phyloP scores from a whole-genome alignment of 163 green algal genomes.

The Botryococcus braunii region DNA sequence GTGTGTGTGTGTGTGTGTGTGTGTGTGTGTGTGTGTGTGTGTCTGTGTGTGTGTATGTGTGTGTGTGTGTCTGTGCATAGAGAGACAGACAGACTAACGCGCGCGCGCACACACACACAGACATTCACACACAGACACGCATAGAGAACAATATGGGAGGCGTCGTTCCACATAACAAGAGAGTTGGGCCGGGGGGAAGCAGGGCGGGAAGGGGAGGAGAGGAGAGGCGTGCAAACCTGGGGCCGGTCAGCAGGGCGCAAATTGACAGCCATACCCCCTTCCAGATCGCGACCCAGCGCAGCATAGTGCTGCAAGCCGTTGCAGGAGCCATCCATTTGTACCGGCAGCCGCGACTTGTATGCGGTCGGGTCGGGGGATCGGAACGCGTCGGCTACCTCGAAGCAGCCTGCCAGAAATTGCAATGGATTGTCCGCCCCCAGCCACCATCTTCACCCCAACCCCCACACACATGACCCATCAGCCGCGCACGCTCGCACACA shows the following conservation, averaged over 20 bases:
- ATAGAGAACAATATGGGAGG: background rate
- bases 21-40: too few species aligned
- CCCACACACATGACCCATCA: background rate
- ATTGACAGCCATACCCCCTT: conserved; percentile 75
- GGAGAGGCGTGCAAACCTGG: too few species aligned
- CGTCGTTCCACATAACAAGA: background rate
- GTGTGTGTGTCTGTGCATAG: too few species aligned
- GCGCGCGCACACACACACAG: background rate
- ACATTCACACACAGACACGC: background rate
- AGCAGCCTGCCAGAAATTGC: conserved; percentile 83
- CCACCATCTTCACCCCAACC: conserved; percentile 70
- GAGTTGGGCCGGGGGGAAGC: background rate
- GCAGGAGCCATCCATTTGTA: conserved; percentile 94
- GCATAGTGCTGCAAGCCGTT: conserved; percentile 98
- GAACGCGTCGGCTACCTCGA: conserved; percentile 70
- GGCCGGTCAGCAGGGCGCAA: conserved; percentile 57
- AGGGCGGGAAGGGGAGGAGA: too few species aligned
- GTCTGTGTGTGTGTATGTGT: too few species aligned
- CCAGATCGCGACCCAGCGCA: conserved; percentile 75
- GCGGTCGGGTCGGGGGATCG: conserved; percentile 31
- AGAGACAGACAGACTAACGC: too few species aligned
- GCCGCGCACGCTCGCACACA: background rate
- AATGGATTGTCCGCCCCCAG: conserved; percentile 78
- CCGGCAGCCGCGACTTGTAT: conserved; percentile 68
- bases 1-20: too few species aligned